Evolutionary conservation across 179 eudicot genomes (phyloP).

Genomic region (Sideroxylon spinosum): DNA sequence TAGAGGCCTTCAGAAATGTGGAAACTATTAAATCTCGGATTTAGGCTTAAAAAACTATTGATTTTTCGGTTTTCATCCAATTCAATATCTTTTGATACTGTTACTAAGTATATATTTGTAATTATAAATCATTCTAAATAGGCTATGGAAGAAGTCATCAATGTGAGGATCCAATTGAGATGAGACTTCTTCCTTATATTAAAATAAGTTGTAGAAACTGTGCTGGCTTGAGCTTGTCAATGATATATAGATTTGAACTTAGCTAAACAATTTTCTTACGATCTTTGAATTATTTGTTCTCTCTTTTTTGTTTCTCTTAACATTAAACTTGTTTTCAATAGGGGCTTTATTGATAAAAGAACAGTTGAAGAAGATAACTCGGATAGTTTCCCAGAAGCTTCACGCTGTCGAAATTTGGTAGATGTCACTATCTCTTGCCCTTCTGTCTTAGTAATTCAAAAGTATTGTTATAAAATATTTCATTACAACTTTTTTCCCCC

Average conservation of each 20-base stretch:
- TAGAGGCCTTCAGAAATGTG: too few species aligned
- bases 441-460: neutral
- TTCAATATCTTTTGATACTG: too few species aligned
- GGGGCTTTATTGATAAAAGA: constrained; percentile 78
- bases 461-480: neutral
- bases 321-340: constrained; percentile 17
- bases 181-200: neutral
- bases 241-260: neutral
- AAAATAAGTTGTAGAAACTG: too few species aligned
- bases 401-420: constrained; percentile 61
- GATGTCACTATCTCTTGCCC: constrained; percentile 6
- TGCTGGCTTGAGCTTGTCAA: neutral
- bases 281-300: constrained; percentile 6
- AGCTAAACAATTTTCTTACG: neutral
- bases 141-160: neutral
- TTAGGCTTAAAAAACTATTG: too few species aligned
- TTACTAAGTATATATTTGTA: too few species aligned
- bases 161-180: neutral
- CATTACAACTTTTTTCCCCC: neutral
- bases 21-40: too few species aligned
- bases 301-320: neutral
- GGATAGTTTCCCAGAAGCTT: constrained; percentile 46
- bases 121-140: too few species aligned
- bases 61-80: too few species aligned
- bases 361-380: constrained; percentile 41